phyloP scores from a whole-genome alignment of 2,329 filamentous ascomycete species.

The Verticillium zaregamsianum region DNA sequence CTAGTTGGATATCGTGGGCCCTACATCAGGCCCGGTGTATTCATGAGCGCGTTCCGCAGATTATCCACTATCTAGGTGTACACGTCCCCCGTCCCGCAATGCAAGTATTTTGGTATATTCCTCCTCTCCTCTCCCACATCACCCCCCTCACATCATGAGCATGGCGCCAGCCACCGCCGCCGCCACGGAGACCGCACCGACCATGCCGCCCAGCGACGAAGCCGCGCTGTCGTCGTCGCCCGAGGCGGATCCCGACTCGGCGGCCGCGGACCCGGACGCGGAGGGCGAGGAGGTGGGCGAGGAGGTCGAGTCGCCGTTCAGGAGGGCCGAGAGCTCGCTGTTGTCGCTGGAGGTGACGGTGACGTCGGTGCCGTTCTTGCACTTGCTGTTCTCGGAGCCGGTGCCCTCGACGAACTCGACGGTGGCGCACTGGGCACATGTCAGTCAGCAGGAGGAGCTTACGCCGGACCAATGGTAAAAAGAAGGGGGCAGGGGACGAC shows the following conservation, averaged over 20 bases:
- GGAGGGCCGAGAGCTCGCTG: conserved; percentile 26
- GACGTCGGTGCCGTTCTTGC: conserved; percentile 31
- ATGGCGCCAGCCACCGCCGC: conserved; percentile 10
- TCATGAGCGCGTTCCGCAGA: neutral
- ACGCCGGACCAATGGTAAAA: neutral
- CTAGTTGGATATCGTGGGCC: too few relatives aligned
- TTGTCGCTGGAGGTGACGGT: conserved; percentile 24
- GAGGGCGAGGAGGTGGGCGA: neutral
- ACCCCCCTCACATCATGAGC: conserved; percentile 5
- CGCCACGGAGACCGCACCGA: conserved; percentile 4
- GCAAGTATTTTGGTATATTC: neutral
- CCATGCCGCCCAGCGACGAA: neutral
- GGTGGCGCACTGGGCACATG: conserved; percentile 41
- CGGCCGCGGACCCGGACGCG: neutral
- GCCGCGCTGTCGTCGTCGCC: conserved; percentile 5
- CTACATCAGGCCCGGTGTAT: neutral
- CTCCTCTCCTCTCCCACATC: neutral
- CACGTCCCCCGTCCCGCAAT: neutral
- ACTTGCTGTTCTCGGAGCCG: conserved; percentile 23
- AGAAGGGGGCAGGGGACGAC: conserved; percentile 7
- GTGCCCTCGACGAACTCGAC: conserved; percentile 50
- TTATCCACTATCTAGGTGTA: neutral
- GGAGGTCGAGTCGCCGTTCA: conserved; percentile 14
- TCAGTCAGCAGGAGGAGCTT: neutral
- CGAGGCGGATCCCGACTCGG: neutral